A percentile compares a stretch with the other conserved stretches of the same genome.
Evolutionary conservation across 768 basidiomycete species (phyloP).

Genomic region (Leccinum rimulosum): DNA sequence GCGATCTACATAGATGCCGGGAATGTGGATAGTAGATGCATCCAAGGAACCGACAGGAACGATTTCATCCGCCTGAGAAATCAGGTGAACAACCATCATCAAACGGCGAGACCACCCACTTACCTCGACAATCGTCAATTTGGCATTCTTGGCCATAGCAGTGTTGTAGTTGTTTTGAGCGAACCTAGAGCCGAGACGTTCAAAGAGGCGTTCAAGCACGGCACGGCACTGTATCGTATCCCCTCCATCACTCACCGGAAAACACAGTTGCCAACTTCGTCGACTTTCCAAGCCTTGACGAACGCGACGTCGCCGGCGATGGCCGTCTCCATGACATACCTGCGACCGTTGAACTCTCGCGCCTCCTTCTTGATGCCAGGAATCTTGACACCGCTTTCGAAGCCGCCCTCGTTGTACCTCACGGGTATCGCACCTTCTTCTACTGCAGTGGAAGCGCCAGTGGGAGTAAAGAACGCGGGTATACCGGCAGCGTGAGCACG

Average conservation of each 20-base stretch:
- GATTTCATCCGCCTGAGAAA: slow-evolving; percentile 76
- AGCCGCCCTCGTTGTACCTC: slow-evolving; percentile 76
- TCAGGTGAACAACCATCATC: not conserved
- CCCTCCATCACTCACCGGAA: slow-evolving; percentile 57
- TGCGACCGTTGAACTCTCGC: slow-evolving; percentile 72
- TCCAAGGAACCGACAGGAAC: slow-evolving; percentile 81
- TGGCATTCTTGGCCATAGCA: slow-evolving; percentile 88
- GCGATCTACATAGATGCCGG: slow-evolving; percentile 86
- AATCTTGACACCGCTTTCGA: slow-evolving; percentile 64
- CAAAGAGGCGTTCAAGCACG: not conserved
- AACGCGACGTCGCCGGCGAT: slow-evolving; percentile 83
- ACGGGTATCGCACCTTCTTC: slow-evolving; percentile 78
- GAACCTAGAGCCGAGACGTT: slow-evolving; percentile 47
- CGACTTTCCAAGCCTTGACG: slow-evolving; percentile 88
- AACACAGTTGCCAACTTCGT: slow-evolving; percentile 86
- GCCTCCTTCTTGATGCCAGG: slow-evolving; percentile 75
- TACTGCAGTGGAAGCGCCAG: slow-evolving; percentile 81
- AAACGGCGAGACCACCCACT: slow-evolving; percentile 9
- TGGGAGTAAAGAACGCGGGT: slow-evolving; percentile 92
- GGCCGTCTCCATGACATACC: slow-evolving; percentile 79
- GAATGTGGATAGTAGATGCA: slow-evolving; percentile 78
- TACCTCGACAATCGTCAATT: slow-evolving; percentile 87
- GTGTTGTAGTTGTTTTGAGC: slow-evolving; percentile 85
- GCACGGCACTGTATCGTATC: not conserved
- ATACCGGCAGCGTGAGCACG: slow-evolving; percentile 89